Percentiles rank a stretch among this genome's conserved stretches.
Conservation (phyloP, 2,329 filamentous ascomycete genomes). For the Chaetomiaceae sp. region DNA sequence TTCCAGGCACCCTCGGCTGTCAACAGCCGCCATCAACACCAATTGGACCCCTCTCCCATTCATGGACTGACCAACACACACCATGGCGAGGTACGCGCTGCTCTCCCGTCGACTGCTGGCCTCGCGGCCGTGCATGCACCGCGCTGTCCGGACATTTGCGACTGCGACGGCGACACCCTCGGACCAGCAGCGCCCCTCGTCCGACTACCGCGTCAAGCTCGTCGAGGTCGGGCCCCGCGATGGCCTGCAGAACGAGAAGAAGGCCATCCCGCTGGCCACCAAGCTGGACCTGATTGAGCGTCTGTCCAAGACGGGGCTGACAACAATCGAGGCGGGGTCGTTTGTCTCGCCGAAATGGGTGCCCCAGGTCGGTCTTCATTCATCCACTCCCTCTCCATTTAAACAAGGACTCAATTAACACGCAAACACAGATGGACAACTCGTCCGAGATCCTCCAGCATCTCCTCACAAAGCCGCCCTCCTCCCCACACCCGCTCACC, state of each 20-base stretch:
- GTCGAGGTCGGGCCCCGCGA: slow-evolving; percentile 83
- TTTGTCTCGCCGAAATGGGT: slow-evolving; percentile 84
- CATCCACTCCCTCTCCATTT: background rate
- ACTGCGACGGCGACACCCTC: slow-evolving; percentile 13
- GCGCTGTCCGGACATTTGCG: slow-evolving; percentile 14
- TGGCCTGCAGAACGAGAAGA: slow-evolving; percentile 83
- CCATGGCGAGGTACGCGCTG: slow-evolving; percentile 25
- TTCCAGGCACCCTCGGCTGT: background rate
- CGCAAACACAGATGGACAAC: slow-evolving; percentile 26
- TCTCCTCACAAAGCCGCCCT: slow-evolving; percentile 54
- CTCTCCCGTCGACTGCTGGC: slow-evolving; percentile 17
- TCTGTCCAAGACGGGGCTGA: slow-evolving; percentile 63
- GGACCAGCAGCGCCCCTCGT: slow-evolving; percentile 18
- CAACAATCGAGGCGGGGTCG: slow-evolving; percentile 73
- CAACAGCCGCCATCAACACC: background rate
- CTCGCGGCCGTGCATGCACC: slow-evolving; percentile 4
- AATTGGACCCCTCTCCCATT: background rate
- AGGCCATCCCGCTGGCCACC: slow-evolving; percentile 61
- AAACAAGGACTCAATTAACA: background rate
- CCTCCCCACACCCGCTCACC: slow-evolving; percentile 54
- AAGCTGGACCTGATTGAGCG: slow-evolving; percentile 73
- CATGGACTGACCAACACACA: slow-evolving; percentile 15
- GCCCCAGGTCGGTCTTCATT: slow-evolving; percentile 60
- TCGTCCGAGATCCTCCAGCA: slow-evolving; percentile 70
- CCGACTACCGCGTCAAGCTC: slow-evolving; percentile 53